phyloP scores from a whole-genome alignment of 2,329 filamentous ascomycete genomes.

The Lecanoromycetidae sp. region DNA sequence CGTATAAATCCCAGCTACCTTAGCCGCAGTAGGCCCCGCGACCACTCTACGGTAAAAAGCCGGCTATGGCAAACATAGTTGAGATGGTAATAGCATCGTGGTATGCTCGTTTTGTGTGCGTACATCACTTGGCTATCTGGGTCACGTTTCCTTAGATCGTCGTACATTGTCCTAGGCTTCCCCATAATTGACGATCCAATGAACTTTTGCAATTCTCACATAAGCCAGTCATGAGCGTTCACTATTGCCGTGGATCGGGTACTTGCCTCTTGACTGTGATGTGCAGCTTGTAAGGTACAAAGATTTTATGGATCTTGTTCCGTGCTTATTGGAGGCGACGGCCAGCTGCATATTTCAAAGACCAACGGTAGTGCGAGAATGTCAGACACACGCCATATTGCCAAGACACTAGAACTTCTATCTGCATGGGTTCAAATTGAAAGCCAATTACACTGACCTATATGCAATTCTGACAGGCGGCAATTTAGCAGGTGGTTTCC shows the following conservation, averaged over 20 bases:
- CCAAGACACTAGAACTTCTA: conserved; percentile 9
- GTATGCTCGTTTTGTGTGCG: not conserved
- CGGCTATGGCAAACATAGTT: conserved; percentile 1
- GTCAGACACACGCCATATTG: not conserved
- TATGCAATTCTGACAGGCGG: not conserved
- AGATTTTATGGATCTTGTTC: not conserved
- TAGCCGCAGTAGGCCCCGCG: conserved; percentile 2
- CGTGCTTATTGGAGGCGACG: conserved; percentile 2
- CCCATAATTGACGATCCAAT: not conserved
- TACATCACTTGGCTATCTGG: not conserved
- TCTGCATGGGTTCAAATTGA: not conserved
- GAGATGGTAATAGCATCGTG: not conserved
- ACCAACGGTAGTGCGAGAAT: not conserved
- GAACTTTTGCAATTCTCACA: not conserved
- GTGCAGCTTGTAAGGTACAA: not conserved
- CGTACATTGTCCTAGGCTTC: not conserved
- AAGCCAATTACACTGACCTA: not conserved
- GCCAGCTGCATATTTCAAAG: not conserved
- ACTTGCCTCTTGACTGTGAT: not conserved
- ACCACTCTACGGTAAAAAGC: not conserved
- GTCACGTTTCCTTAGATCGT: not conserved
- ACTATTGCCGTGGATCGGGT: not conserved
- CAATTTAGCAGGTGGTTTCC: not conserved
- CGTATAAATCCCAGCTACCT: not conserved
- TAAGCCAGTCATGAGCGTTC: not conserved